Evolutionary conservation across 305 asterid species (phyloP).

Genomic region (Fraxinus paxiana): DNA sequence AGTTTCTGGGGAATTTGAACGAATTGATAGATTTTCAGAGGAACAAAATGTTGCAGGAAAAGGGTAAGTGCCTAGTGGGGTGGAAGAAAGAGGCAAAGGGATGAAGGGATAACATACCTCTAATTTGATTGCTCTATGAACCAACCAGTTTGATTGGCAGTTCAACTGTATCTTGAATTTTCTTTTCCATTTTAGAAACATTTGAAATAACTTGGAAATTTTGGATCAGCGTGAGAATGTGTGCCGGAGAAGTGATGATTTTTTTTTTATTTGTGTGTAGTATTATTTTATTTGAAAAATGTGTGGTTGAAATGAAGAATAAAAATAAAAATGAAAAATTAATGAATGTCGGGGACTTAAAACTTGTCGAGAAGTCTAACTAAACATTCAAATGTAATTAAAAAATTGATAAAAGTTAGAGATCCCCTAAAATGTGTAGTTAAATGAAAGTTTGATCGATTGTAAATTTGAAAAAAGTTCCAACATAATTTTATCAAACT

Average conservation of each 20-base stretch:
- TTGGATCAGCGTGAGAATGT: no score
- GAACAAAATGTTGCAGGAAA: not conserved
- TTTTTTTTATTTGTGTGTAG: no score
- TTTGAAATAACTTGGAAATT: not conserved
- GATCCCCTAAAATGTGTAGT: no score
- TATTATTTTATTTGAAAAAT: no score
- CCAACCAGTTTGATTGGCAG: not conserved
- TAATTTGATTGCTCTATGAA: not conserved
- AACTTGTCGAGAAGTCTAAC: not conserved
- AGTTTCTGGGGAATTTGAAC: not conserved
- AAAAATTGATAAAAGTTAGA: not conserved
- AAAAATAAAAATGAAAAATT: no score
- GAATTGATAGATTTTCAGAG: not conserved
- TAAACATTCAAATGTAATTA: not conserved
- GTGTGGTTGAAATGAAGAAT: no score
- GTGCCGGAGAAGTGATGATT: no score
- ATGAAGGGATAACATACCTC: conserved; percentile 24
- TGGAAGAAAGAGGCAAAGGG: conserved; percentile 7
- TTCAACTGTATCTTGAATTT: not conserved
- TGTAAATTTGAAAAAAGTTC: not conserved
- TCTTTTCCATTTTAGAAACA: not conserved
- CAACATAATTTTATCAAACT: no score
- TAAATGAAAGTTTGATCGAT: no score
- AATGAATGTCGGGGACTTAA: no score
- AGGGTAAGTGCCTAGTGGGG: conserved; percentile 5